Conservation (phyloP, 2,329 filamentous ascomycete species). For the Sporothrix phasma region DNA sequence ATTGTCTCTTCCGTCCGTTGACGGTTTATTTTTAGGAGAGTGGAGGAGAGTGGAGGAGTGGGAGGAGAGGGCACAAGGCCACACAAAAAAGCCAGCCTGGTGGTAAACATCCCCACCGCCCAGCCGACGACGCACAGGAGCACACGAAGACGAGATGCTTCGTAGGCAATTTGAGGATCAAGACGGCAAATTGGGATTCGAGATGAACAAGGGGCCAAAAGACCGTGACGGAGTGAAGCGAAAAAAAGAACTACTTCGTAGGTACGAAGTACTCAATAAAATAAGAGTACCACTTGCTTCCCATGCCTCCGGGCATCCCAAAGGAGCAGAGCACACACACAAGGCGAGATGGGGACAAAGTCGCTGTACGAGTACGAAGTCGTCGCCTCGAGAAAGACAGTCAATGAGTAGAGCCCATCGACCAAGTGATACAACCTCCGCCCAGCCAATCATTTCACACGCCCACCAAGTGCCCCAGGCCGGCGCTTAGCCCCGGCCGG, state of each 20-base stretch:
- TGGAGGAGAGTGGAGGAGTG: neutral
- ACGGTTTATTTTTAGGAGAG: conserved; percentile 1
- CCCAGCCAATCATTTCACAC: neutral
- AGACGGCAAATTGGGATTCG: neutral
- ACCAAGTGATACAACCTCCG: neutral
- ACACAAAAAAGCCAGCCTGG: too few species aligned
- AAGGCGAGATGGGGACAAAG: neutral
- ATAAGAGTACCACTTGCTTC: neutral
- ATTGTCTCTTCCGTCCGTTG: neutral
- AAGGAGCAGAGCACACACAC: neutral
- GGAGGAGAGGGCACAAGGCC: neutral
- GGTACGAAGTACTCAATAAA: neutral
- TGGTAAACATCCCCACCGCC: neutral
- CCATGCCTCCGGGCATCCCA: too few species aligned
- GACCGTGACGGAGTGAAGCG: neutral
- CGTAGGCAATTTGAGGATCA: too few species aligned
- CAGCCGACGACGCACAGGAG: neutral
- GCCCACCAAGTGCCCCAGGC: neutral
- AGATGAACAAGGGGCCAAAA: neutral
- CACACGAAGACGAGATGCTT: too few species aligned
- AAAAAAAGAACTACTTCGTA: neutral
- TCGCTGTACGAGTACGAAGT: neutral
- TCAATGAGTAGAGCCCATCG: neutral
- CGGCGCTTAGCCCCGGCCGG: conserved; percentile 17
- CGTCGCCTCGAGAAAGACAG: neutral